phyloP scores from a whole-genome alignment of 345 rosid genomes.

The Syzygium aqueum region DNA sequence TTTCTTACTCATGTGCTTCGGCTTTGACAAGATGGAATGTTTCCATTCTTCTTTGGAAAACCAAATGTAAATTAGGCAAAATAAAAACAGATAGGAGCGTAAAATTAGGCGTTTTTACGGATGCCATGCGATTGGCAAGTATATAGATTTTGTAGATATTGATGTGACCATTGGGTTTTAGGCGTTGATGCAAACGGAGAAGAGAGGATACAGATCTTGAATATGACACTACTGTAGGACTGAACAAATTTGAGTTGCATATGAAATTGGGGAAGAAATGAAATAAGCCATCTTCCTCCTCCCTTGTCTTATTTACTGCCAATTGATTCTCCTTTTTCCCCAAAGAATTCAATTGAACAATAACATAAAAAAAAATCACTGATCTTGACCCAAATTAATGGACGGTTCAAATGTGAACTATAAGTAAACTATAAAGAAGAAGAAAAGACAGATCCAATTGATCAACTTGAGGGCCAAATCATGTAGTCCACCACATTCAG shows the following conservation, averaged over 20 bases:
- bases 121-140: not conserved
- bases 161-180: not conserved
- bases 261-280: not conserved
- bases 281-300: not conserved
- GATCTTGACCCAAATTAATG: not conserved
- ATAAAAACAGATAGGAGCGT: accelerated
- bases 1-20: not conserved
- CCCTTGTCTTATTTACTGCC: not conserved
- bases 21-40: accelerated
- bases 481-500: not conserved
- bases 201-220: not conserved
- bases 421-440: not conserved
- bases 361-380: not conserved
- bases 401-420: not conserved
- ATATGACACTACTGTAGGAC: not conserved
- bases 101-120: not conserved
- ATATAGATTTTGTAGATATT: not conserved
- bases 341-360: not conserved
- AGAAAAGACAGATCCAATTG: not conserved
- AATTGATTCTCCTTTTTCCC: not conserved
- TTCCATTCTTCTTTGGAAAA: not conserved
- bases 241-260: accelerated
- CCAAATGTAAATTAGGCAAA: accelerated
- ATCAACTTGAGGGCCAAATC: not conserved
- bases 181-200: not conserved